Conservation (phyloP, 2,329 filamentous ascomycete species). For the Phoma herbarum region DNA sequence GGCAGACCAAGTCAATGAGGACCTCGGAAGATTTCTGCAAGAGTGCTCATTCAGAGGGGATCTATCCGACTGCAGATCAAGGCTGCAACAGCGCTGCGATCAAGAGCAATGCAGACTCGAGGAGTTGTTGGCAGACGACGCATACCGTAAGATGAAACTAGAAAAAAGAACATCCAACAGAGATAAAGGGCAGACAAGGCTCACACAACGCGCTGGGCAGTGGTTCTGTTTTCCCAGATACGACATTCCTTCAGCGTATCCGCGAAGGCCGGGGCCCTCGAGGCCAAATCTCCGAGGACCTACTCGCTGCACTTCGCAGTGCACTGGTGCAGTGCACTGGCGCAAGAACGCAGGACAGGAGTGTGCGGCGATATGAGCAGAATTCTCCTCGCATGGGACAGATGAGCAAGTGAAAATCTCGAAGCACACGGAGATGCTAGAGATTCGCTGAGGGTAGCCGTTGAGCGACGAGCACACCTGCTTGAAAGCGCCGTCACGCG, state of each 20-base stretch:
- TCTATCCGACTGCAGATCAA: constrained; percentile 7
- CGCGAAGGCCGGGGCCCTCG: neutral
- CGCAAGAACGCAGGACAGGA: neutral
- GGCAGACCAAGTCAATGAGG: neutral
- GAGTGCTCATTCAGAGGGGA: neutral
- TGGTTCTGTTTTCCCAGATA: neutral
- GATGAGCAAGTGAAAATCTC: neutral
- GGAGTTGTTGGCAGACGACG: constrained; percentile 5
- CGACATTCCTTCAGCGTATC: neutral
- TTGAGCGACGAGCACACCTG: neutral
- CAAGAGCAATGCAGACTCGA: constrained; percentile 19
- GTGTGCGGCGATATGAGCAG: neutral
- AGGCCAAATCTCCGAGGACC: constrained; percentile 14
- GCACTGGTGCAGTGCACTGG: neutral
- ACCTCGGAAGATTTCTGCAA: neutral
- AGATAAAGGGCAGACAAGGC: neutral
- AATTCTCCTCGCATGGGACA: neutral
- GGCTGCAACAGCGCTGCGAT: constrained; percentile 21
- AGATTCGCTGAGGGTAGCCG: neutral
- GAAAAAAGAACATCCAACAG: neutral
- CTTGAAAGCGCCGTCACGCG: neutral
- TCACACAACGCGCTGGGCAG: neutral
- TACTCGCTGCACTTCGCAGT: constrained; percentile 24
- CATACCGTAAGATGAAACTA: neutral
- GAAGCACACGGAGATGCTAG: neutral